Conservation (phyloP, 169 alveolate species). For the Plasmodium cynomolgi region DNA sequence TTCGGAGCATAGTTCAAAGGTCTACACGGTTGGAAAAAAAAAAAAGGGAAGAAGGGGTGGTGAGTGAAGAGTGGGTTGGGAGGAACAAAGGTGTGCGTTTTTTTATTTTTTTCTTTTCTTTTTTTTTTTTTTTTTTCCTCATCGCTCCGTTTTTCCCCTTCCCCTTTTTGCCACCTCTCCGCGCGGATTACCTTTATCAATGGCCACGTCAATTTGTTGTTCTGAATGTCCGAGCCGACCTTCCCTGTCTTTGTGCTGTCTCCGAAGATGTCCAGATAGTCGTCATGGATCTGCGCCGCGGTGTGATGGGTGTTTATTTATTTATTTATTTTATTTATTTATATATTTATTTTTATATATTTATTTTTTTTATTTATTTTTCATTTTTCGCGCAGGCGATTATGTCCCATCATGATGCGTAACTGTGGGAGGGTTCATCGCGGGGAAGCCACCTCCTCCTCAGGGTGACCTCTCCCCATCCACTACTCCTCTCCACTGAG, state of each 20-base stretch:
- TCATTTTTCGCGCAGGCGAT: not conserved
- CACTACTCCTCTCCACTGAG: not conserved
- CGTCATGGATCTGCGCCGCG: constrained; percentile 81
- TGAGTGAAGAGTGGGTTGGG: not conserved
- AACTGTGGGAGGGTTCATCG: not conserved
- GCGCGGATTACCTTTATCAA: constrained; percentile 72
- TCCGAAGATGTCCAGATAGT: constrained; percentile 81
- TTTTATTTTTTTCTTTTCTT: not conserved
- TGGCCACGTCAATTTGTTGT: constrained; percentile 84
- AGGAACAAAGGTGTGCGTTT: not conserved
- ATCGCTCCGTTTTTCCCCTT: too few relatives aligned
- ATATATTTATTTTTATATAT: too few relatives aligned
- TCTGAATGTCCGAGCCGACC: constrained; percentile 85
- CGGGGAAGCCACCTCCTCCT: not conserved
- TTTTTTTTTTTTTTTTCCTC: not conserved
- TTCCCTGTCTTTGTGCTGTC: constrained; percentile 80
- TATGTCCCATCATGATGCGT: not conserved
- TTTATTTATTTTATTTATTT: not conserved
- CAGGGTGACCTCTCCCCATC: not conserved
- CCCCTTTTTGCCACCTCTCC: not conserved
- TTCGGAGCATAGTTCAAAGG: constrained; percentile 77
- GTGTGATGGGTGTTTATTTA: not conserved
- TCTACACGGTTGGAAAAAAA: constrained; percentile 35
- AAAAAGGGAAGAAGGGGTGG: not conserved
- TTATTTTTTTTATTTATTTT: too few relatives aligned